Percentiles rank a stretch among this genome's conserved stretches.
These are phyloP conservation scores for Candida tunisiensis DNA, from an alignment of 1,139 yeast species.

Conservation along the genomic window DNA sequence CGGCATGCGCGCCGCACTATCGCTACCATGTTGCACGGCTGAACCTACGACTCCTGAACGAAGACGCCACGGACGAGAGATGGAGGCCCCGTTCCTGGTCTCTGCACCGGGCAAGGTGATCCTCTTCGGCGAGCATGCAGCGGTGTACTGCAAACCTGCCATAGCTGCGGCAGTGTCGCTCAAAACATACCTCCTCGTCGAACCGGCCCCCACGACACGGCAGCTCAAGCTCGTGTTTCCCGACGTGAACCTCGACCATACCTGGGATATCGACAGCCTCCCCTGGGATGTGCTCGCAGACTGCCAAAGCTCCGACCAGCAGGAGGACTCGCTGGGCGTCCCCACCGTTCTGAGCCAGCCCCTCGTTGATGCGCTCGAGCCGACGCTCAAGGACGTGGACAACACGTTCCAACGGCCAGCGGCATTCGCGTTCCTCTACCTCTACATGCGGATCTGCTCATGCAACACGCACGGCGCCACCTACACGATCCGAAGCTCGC, in stretches of 20 bases:
- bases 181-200: constrained; percentile 62
- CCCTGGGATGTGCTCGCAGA: constrained; percentile 28
- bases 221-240: constrained; percentile 59
- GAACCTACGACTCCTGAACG: background rate
- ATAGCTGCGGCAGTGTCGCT: constrained; percentile 79
- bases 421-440: constrained; percentile 69
- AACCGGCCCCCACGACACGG: constrained; percentile 18
- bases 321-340: constrained; percentile 10
- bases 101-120: constrained; percentile 97
- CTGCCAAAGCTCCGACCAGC: too few species aligned
- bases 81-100: constrained; percentile 32
- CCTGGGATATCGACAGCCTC: constrained; percentile 43
- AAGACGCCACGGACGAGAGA: too few species aligned
- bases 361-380: constrained; percentile 31
- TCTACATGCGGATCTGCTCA: constrained; percentile 44
- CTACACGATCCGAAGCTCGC: constrained; percentile 60
- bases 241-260: constrained; percentile 49
- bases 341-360: constrained; percentile 46
- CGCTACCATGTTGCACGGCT: background rate
- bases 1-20: background rate
- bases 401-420: constrained; percentile 60
- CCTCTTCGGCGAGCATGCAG: constrained; percentile 94
- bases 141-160: constrained; percentile 84
- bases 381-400: constrained; percentile 28
- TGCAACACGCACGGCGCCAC: constrained; percentile 31